A percentile compares a stretch with the other conserved stretches of the same genome.
phyloP scores from a whole-genome alignment of 495 filamentous ascomycete species.

The Cercophora samala region DNA sequence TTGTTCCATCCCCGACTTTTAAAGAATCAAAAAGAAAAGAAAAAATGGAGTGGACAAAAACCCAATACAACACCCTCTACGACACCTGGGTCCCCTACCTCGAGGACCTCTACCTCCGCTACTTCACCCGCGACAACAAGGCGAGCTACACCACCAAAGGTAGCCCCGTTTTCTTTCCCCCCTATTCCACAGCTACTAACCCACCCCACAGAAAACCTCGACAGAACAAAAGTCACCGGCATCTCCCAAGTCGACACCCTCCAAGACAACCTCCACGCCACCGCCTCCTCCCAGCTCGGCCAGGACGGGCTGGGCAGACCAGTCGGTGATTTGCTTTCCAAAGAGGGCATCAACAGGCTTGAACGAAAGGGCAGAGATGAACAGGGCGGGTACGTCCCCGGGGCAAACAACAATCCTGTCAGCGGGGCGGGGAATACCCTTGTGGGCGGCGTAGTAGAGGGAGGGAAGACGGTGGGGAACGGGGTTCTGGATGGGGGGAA shows the following conservation, averaged over 20 bases:
- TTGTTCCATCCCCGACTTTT: no score
- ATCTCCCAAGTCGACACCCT: conserved; percentile 58
- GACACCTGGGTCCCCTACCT: conserved; percentile 73
- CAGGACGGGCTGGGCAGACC: conserved; percentile 60
- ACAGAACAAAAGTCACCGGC: conserved; percentile 63
- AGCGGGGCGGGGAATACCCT: not conserved
- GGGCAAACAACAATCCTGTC: not conserved
- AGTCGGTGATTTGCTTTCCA: conserved; percentile 56
- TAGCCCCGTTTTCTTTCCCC: conserved; percentile 24
- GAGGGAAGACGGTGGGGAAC: not conserved
- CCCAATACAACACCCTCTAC: conserved; percentile 62
- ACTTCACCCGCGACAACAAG: conserved; percentile 72
- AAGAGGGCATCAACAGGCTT: conserved; percentile 61
- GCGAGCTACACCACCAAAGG: conserved; percentile 61
- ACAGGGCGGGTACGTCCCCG: conserved; percentile 46
- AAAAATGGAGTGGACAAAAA: conserved; percentile 52
- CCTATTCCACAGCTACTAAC: not conserved
- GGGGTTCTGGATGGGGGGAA: not conserved
- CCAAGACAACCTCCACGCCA: conserved; percentile 59
- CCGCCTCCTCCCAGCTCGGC: conserved; percentile 58
- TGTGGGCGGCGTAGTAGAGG: not conserved
- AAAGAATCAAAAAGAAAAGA: not conserved
- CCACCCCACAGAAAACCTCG: conserved; percentile 51
- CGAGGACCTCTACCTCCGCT: conserved; percentile 65
- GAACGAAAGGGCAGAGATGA: conserved; percentile 63